Base-by-base conservation (phyloP, 1,139 yeast species). In the Blastobotrys indianensis region DNA sequence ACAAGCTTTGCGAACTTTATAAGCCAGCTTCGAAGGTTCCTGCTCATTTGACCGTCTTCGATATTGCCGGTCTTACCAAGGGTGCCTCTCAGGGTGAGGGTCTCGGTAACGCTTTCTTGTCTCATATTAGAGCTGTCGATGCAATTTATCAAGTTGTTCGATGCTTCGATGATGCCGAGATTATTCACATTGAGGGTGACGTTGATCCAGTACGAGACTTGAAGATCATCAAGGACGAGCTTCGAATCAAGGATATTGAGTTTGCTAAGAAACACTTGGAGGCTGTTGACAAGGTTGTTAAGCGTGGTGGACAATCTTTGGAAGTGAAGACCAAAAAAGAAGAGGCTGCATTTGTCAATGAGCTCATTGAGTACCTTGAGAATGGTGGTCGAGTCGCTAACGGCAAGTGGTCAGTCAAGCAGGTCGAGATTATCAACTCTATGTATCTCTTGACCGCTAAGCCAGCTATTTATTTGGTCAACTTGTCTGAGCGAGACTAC, bases 31-130 rank as follows among this genome's bases (percentile, higher is more conserved):
- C 86, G 52, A 85, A 81, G 65, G 94, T 92, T 50, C 97, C 97
- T 49, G 97, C 98, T 17, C 84, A 75, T 66, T 81, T 90, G 74
- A 90, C 97, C 54, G 81, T 92, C 51, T 90, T 87, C 64, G 98
- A 92, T 72, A 92, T 92, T 73, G 98, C 98, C 49, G 98, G 98
- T 69, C 78, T 92, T 66, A 90, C 97, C 56, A 87, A 88, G 69
- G 97, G 98, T 68, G 98, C 98, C 43, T 82, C 88, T 54, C 82
- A 88, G 46, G 98, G 98, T 72, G 98, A 92, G 70, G 98, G 98
- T 65, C 79, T 92, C 58, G 98, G 98, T 67, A 94, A 92, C 69
- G 95, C 95, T 58, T 92, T 92, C 80, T 82, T 92, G 75, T 85
- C 97, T 58, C 92, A 92, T 70, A 92, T 92, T 61, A 81, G 98